Evolutionary conservation across 202 grass and related monocot genomes (phyloP).

Genomic region (Dendrocalamus latiflorus): DNA sequence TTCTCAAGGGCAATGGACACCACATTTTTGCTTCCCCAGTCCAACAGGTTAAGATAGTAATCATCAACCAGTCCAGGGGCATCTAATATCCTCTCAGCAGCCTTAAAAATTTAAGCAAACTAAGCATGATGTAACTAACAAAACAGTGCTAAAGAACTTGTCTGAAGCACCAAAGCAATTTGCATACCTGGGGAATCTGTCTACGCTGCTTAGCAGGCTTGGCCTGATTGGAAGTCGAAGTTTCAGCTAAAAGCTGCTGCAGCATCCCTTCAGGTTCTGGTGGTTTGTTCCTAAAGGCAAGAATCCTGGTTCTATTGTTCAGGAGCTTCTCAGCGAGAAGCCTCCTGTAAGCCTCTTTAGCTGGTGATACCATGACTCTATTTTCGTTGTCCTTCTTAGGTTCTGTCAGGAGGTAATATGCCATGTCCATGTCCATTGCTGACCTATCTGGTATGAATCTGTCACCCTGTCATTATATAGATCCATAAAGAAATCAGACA

Average conservation of each 20-base stretch:
- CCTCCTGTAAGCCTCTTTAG: slow-evolving; percentile 57
- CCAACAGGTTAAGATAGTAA: slow-evolving; percentile 50
- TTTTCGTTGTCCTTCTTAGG: slow-evolving; percentile 48
- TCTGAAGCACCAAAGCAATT: neutral
- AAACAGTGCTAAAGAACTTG: neutral
- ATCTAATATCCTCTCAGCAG: slow-evolving; percentile 38
- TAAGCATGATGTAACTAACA: slow-evolving; percentile 12
- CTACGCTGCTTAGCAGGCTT: slow-evolving; percentile 21
- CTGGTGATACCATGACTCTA: slow-evolving; percentile 17
- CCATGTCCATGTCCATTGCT: slow-evolving; percentile 55
- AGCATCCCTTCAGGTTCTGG: neutral
- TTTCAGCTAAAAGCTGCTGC: slow-evolving; percentile 2
- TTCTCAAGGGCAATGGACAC: slow-evolving; percentile 41
- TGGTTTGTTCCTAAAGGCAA: slow-evolving; percentile 49
- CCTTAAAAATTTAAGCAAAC: slow-evolving; percentile 29
- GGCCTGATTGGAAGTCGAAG: neutral
- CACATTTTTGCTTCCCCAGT: slow-evolving; percentile 56
- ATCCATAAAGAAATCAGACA: neutral
- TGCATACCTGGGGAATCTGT: slow-evolving; percentile 47
- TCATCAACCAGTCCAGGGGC: slow-evolving; percentile 41
- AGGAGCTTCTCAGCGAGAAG: slow-evolving; percentile 56
- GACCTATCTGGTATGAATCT: slow-evolving; percentile 61
- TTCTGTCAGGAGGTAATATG: slow-evolving; percentile 48
- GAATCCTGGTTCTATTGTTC: slow-evolving; percentile 49
- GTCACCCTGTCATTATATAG: slow-evolving; percentile 39